Conservation (phyloP, 31 red algal genomes). For the Odonthalia washingtoniensis region DNA sequence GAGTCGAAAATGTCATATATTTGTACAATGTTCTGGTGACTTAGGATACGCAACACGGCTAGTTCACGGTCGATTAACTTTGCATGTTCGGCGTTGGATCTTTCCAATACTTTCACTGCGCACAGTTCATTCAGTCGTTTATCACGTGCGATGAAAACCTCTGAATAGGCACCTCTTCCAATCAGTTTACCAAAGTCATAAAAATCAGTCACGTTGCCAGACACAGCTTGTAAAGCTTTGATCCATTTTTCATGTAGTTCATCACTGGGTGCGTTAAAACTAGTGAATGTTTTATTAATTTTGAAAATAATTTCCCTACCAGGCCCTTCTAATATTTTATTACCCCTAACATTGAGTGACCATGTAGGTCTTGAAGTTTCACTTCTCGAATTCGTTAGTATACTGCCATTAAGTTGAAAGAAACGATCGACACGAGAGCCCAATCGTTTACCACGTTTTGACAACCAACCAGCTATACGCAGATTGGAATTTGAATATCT, state of each 20-base stretch:
- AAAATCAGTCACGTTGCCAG: constrained; percentile 61
- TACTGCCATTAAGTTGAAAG: constrained; percentile 63
- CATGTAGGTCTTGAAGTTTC: constrained; percentile 50
- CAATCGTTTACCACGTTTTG: constrained; percentile 59
- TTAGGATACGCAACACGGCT: constrained; percentile 60
- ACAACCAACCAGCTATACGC: constrained; percentile 54
- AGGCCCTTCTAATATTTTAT: constrained; percentile 53
- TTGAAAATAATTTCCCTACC: constrained; percentile 66
- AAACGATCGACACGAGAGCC: constrained; percentile 67
- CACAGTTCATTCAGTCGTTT: constrained; percentile 58
- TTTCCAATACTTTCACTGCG: constrained; percentile 78
- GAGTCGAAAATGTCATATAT: constrained; percentile 93
- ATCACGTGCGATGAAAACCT: constrained; percentile 75
- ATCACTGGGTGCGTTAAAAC: constrained; percentile 56
- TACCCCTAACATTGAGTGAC: constrained; percentile 64
- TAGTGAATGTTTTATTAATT: constrained; percentile 63
- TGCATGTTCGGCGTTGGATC: constrained; percentile 61
- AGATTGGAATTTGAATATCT: constrained; percentile 69
- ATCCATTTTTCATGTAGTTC: constrained; percentile 70
- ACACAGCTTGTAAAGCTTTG: constrained; percentile 63
- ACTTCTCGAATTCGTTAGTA: constrained; percentile 58
- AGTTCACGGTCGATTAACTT: constrained; percentile 78
- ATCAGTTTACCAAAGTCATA: constrained; percentile 81
- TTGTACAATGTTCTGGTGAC: constrained; percentile 72
- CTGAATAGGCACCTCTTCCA: constrained; percentile 72